phyloP scores from a whole-genome alignment of 148 eudicot genomes.

The Limonium bicolor region DNA sequence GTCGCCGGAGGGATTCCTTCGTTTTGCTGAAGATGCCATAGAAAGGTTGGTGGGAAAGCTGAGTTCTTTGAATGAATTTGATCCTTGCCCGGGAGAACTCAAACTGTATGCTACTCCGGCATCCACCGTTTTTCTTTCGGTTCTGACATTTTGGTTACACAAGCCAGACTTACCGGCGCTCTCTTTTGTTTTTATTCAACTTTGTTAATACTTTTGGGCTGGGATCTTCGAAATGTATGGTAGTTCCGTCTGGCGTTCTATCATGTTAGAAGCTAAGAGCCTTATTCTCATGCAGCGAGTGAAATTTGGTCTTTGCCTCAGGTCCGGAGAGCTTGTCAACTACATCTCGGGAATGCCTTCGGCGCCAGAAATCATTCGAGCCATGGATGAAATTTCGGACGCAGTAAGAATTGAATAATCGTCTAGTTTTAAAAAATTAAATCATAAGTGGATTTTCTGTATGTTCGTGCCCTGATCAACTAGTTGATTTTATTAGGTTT shows the following conservation, averaged over 20 bases:
- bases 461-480: no score
- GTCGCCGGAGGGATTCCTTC: conserved; percentile 62
- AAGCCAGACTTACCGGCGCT: no score
- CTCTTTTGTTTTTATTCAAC: no score
- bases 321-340: conserved; percentile 79
- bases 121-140: no score
- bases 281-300: no score
- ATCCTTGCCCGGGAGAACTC: background rate
- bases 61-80: background rate
- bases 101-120: no score
- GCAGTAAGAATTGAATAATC: conserved; percentile 24
- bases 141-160: no score
- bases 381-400: conserved; percentile 92
- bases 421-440: background rate
- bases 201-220: no score
- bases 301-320: conserved; percentile 4
- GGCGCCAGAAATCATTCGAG: conserved; percentile 41
- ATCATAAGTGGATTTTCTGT: background rate
- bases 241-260: no score
- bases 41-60: conserved; percentile 26
- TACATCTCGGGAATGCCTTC: conserved; percentile 64
- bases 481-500: conserved; percentile 40
- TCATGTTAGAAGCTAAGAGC: no score
- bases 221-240: no score
- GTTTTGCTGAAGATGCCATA: conserved; percentile 81